Evolutionary conservation across 164 flowering plant species (phyloP).

Genomic region (Aristolochia californica): DNA sequence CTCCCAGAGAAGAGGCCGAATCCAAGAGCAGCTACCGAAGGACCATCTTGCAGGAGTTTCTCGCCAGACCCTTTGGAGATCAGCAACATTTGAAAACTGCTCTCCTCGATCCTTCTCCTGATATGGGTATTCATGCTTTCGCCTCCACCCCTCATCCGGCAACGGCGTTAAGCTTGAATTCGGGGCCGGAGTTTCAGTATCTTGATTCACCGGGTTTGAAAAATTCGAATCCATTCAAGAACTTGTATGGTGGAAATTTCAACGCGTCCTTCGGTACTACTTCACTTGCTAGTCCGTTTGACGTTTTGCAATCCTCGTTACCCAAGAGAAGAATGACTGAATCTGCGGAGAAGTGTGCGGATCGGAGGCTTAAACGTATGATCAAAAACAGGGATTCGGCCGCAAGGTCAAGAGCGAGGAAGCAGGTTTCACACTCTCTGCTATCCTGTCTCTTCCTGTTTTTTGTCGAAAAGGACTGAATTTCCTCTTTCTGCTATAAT

Average conservation of each 20-base stretch:
- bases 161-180: slow-evolving; percentile 17
- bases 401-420: slow-evolving; percentile 62
- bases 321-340: slow-evolving; percentile 27
- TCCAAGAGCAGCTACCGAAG: slow-evolving; percentile 5
- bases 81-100: background rate
- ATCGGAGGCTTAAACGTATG: slow-evolving; percentile 47
- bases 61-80: slow-evolving; percentile 22
- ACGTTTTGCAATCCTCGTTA: slow-evolving; percentile 16
- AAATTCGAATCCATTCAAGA: background rate
- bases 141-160: slow-evolving; percentile 10
- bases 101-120: too few relatives aligned
- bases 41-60: slow-evolving; percentile 23
- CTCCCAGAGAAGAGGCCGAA: slow-evolving; percentile 3
- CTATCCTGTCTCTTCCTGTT: background rate
- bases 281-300: slow-evolving; percentile 9
- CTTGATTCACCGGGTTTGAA: slow-evolving; percentile 6
- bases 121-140: too few relatives aligned
- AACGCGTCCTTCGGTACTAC: too few relatives aligned
- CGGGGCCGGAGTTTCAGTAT: slow-evolving; percentile 21
- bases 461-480: too few relatives aligned
- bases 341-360: slow-evolving; percentile 13
- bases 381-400: slow-evolving; percentile 74
- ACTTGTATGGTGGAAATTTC: too few relatives aligned
- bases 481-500: background rate
- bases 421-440: slow-evolving; percentile 30